These are phyloP conservation scores for Albizia julibrissin DNA, from an alignment of 306 rosid genomes.

Conservation along the genomic window DNA sequence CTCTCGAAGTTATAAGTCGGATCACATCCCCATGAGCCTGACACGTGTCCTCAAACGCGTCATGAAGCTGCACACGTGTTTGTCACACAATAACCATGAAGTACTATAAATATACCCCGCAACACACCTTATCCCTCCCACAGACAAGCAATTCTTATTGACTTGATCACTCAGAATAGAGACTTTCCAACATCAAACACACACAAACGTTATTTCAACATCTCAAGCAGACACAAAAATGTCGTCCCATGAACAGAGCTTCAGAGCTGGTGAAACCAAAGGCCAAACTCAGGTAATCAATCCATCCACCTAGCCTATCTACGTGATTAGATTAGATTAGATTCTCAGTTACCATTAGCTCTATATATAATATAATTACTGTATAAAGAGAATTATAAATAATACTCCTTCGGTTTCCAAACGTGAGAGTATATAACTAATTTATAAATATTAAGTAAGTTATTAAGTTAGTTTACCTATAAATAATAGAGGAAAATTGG, in stretches of 20 bases:
- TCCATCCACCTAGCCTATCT: neutral
- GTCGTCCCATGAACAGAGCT: constrained; percentile 51
- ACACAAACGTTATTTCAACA: neutral
- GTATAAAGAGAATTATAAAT: too few species aligned
- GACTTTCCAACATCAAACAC: neutral
- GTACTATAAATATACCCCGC: neutral
- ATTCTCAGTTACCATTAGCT: neutral
- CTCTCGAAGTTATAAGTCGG: neutral
- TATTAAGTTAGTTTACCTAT: too few species aligned
- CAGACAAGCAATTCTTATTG: neutral
- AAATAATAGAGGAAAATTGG: too few species aligned
- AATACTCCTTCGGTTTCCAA: too few species aligned
- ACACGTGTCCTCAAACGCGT: constrained; percentile 44
- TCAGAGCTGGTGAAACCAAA: constrained; percentile 51
- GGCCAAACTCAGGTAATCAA: constrained; percentile 55
- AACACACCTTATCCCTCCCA: neutral
- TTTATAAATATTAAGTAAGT: too few species aligned
- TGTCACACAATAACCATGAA: neutral
- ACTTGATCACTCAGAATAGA: neutral
- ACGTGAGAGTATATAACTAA: too few species aligned
- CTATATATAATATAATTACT: too few species aligned
- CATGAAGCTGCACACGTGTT: constrained; percentile 34
- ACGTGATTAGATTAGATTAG: too few species aligned
- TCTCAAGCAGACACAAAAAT: constrained; percentile 38
- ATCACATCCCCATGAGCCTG: neutral